Conservation (phyloP, 2,329 filamentous ascomycete genomes). For the Aspergillus awamori region DNA sequence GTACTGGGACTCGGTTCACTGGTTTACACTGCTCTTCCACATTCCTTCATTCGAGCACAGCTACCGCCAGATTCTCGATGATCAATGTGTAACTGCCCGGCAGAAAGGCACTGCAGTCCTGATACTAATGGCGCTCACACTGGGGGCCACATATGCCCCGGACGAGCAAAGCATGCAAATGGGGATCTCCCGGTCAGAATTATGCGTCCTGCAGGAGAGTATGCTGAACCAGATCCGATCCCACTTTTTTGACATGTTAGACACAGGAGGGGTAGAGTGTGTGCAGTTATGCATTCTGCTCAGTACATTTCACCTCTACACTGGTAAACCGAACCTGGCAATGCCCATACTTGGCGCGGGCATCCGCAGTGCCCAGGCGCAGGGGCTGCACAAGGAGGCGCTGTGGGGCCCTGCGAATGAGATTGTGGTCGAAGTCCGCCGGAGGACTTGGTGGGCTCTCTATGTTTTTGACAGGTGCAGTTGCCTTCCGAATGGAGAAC, state of each 20-base stretch:
- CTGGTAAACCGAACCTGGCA: not conserved
- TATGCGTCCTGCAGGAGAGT: not conserved
- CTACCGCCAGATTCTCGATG: not conserved
- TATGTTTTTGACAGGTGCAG: not conserved
- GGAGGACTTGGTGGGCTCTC: not conserved
- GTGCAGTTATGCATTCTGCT: not conserved
- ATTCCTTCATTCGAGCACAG: not conserved
- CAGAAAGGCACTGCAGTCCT: not conserved
- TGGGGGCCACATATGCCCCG: not conserved
- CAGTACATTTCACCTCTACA: not conserved
- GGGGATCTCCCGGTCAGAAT: not conserved
- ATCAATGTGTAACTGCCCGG: not conserved
- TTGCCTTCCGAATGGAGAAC: not conserved
- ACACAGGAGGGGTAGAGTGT: not conserved
- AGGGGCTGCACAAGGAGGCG: not conserved
- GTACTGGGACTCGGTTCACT: not conserved
- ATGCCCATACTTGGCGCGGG: not conserved
- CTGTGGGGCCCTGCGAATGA: not conserved
- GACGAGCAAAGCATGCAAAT: not conserved
- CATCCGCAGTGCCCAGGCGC: not conserved
- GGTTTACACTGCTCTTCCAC: not conserved
- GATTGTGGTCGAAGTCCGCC: not conserved
- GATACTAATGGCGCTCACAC: not conserved
- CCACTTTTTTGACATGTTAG: not conserved
- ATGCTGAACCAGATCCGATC: not conserved